phyloP scores from a whole-genome alignment of 2,329 filamentous ascomycete species.

The Ceratocystis papillata region DNA sequence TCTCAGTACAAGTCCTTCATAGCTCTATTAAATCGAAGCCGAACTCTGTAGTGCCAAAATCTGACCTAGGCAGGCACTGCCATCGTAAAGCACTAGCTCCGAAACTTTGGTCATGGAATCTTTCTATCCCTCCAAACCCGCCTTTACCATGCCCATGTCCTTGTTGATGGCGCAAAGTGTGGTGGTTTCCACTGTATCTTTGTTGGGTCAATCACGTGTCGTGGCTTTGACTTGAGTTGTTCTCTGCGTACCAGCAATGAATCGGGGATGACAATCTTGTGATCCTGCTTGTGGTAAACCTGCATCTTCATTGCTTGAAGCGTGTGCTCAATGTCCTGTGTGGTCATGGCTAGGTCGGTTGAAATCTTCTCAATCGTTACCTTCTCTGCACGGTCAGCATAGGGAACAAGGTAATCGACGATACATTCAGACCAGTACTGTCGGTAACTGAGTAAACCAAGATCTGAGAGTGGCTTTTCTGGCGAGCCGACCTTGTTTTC shows the following conservation, averaged over 20 bases:
- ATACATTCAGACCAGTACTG: constrained; percentile 98
- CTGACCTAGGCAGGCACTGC: no score
- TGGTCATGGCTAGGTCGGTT: constrained; percentile 79
- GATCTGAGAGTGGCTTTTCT: constrained; percentile 89
- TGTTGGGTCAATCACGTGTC: constrained; percentile 63
- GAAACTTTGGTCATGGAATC: background rate
- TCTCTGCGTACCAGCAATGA: constrained; percentile 68
- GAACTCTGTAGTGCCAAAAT: no score
- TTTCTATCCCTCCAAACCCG: background rate
- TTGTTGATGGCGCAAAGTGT: constrained; percentile 76
- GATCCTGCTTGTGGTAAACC: constrained; percentile 88
- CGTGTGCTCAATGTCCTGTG: constrained; percentile 89
- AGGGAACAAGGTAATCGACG: constrained; percentile 69
- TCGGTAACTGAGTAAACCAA: constrained; percentile 85
- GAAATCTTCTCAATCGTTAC: constrained; percentile 82
- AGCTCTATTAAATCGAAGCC: no score
- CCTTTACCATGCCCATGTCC: constrained; percentile 87
- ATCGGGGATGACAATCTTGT: constrained; percentile 87
- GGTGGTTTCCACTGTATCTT: constrained; percentile 91
- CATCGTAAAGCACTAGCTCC: no score
- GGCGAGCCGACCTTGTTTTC: constrained; percentile 92
- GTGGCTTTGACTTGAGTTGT: constrained; percentile 69
- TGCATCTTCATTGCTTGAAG: constrained; percentile 91
- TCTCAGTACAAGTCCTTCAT: no score
- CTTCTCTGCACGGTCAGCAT: constrained; percentile 55